Percentiles rank a stretch among this genome's conserved stretches.
Conservation (phyloP, 129 eudicot genomes). For the Escallonia herrerae region DNA sequence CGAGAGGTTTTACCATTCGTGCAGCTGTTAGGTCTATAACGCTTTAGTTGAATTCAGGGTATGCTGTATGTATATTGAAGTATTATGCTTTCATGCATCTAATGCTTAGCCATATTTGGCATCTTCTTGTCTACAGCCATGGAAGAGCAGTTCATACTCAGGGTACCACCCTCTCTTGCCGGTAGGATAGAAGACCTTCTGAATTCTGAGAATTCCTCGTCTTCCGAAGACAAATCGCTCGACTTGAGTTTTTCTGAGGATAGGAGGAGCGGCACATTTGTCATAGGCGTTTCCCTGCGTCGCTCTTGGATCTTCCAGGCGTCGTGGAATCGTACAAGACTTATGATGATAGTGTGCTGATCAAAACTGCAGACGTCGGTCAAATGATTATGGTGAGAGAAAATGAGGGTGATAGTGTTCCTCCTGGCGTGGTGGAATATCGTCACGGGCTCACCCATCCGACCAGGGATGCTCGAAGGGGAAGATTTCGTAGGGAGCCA, state of each 20-base stretch:
- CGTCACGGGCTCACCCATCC: conserved; percentile 91
- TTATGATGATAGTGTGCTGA: conserved; percentile 72
- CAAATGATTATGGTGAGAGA: conserved; percentile 84
- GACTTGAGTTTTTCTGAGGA: conserved; percentile 78
- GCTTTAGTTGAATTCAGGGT: no score
- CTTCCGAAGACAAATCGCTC: conserved; percentile 60
- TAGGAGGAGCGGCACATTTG: conserved; percentile 73
- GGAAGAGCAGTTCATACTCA: conserved; percentile 81
- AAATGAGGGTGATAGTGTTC: conserved; percentile 34
- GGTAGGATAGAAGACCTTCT: conserved; percentile 68
- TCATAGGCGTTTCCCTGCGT: conserved; percentile 67
- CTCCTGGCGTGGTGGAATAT: conserved; percentile 63
- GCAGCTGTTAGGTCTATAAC: no score
- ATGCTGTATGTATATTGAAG: no score
- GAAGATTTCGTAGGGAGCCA: conserved; percentile 90
- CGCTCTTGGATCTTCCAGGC: conserved; percentile 73
- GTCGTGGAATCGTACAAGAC: conserved; percentile 80
- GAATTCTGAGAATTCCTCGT: conserved; percentile 35
- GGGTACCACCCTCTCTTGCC: conserved; percentile 87
- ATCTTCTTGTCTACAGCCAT: conserved; percentile 17
- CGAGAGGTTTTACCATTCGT: no score
- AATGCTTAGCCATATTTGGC: no score
- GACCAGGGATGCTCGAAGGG: conserved; percentile 84
- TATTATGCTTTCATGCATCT: no score
- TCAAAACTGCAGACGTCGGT: conserved; percentile 81